Conservation (phyloP, 306 rosid genomes). For the Rosa multiflora region DNA sequence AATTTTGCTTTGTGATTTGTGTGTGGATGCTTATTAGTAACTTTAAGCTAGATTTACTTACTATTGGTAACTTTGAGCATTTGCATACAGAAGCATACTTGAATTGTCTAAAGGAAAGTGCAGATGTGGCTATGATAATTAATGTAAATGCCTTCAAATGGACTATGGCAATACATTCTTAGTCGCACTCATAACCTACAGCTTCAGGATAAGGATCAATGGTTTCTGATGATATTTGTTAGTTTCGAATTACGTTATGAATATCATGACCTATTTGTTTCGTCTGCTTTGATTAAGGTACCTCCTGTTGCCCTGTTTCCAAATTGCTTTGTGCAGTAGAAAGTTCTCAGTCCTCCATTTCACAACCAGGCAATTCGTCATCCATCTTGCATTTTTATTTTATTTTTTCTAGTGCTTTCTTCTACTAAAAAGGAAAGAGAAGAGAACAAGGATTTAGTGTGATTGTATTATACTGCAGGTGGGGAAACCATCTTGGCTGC, state of each 20-base stretch:
- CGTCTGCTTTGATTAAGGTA: constrained; percentile 50
- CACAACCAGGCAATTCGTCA: constrained; percentile 61
- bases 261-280: constrained; percentile 5
- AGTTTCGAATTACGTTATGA: constrained; percentile 5
- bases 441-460: constrained; percentile 13
- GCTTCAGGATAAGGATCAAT: too few relatives aligned
- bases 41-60: too few relatives aligned
- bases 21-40: too few relatives aligned
- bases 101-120: constrained; percentile 66
- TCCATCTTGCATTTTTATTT: not conserved
- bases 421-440: not conserved
- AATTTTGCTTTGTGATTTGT: too few relatives aligned
- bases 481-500: constrained; percentile 89
- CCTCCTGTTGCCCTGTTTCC: constrained; percentile 82
- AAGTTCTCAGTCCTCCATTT: constrained; percentile 69
- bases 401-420: not conserved
- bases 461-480: constrained; percentile 48
- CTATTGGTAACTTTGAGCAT: too few relatives aligned
- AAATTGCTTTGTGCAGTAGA: constrained; percentile 63
- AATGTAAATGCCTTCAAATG: constrained; percentile 46
- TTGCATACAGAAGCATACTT: too few relatives aligned
- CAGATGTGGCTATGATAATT: constrained; percentile 68
- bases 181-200: too few relatives aligned
- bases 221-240: not conserved
- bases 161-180: too few relatives aligned